Evolutionary conservation across 2,329 filamentous ascomycete genomes (phyloP), one percentile per base, ranked within the genome.

Genomic region (Aureobasidium mangrovei): DNA sequence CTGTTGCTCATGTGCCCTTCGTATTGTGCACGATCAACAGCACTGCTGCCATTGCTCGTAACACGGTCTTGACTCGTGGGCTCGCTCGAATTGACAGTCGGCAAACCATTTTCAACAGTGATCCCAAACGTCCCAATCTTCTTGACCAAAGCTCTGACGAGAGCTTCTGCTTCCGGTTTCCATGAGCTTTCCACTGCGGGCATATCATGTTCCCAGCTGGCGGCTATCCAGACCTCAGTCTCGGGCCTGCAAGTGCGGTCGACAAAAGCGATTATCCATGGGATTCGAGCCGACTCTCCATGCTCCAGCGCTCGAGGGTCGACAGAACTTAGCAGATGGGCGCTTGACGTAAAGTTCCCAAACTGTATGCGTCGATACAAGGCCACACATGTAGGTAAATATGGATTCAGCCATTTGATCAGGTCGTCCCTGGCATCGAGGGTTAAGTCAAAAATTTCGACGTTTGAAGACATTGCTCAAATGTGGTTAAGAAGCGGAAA

Each of bases 161-260:
- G 53, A 2, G n/a, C 38, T 10, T 42, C 36, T 6, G 36, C 53
- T 9, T 35, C 6, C 5, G 43, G 18, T 7, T 9, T 9, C 43
- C 38, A 35, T 12, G 35, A 24, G 24, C 26, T 26, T 24, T 48
- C 43, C 10, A n/a, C 24, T 12, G 42, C 12, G 12, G 35, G 35
- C 7, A 29, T 36, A 9, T 49, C n/a, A 4, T 43, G 38, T 55
- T 69, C 49, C 69, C 68, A 60, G 53, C 53, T 57, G 27, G 59
- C 68, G 65, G 83, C 86, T 1, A 86, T 62, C 77, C 80, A 86
- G 31, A 81, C 70, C 58, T 86, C 78, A 0, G 84, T 86, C 63
- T 85, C 83, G 0, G 80, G 81, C 0, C 76, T 74, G 53, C 73
- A 74, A 3, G 77, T 77, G 24, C 83, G 72, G 65, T 88, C 84